Conservation (phyloP, 2,329 filamentous ascomycete species). For the Ophiocordyceps camponoti-rufipedis region DNA sequence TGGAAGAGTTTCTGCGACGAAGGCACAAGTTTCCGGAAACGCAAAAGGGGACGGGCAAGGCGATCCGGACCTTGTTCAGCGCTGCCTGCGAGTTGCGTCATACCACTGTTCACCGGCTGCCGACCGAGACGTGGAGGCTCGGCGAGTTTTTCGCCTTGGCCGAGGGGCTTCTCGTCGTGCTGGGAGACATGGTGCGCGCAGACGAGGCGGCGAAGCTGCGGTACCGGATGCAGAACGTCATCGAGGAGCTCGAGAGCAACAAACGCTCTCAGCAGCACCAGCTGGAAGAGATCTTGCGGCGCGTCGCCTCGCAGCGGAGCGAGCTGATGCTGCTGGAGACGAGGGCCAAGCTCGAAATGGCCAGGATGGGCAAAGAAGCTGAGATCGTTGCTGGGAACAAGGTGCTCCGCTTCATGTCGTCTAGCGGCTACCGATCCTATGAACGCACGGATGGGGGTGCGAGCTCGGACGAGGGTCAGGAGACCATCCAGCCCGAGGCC, state of each 20-base stretch:
- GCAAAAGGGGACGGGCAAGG: not conserved
- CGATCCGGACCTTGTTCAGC: not conserved
- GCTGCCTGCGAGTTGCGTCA: not conserved
- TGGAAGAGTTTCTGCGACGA: not conserved
- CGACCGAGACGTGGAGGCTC: not conserved
- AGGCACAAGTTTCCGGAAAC: not conserved
- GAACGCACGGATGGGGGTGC: not conserved
- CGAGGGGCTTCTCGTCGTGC: not conserved
- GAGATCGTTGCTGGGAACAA: not conserved
- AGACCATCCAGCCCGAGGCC: not conserved
- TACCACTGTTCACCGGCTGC: not conserved
- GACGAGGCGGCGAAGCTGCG: not conserved
- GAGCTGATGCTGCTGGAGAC: not conserved
- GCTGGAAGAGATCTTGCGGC: not conserved
- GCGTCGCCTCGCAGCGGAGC: not conserved
- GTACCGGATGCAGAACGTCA: not conserved
- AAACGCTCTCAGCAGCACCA: not conserved
- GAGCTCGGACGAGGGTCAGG: not conserved
- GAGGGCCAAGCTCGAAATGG: not conserved
- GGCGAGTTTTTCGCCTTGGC: not conserved
- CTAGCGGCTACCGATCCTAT: not conserved
- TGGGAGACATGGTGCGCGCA: not conserved
- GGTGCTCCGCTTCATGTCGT: not conserved
- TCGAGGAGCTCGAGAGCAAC: not conserved
- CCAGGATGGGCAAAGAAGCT: not conserved